Base-by-base conservation (phyloP, 2,329 filamentous ascomycete species). In the Lecanicillium sp. region DNA sequence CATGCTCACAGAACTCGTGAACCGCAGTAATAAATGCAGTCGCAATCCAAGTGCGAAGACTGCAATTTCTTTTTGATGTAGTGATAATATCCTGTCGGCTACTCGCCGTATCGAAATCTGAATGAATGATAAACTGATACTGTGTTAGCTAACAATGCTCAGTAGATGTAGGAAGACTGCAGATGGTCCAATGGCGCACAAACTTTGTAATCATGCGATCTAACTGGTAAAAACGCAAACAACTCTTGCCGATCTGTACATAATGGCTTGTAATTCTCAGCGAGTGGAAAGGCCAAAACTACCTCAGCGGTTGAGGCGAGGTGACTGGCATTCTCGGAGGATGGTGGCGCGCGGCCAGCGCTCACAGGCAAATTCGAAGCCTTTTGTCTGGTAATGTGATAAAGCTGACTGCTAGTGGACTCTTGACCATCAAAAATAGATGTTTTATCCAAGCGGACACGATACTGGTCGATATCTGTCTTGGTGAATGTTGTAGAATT, bases 51-150 rank as follows among this genome's bases (percentile, higher is more conserved):
- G 49, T 36, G 1, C 60, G 42, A 0, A 72, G 55, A 0, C 22
- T 43, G 3, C 36, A 14, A 39, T 74, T 74, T 13, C 68, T 46
- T 1, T 22, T 34, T 0, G 66, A 69, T 3, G 50, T 52, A 0
- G 44, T 43, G 1, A 61, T 49, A 4, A 72, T 55, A 33, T 66
- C 63, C 44, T 72, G 54, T 1, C 70, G 55, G 43, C 54, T 68
- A 4, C 65, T 68, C 13, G 61, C 48, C 0, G 64, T 71, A 29
- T 67, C 65, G 39, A 73, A 74, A 43, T 74, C 69, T 6, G 65
- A 57, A 8, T 74, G 69, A 10, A 74, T 66, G 2, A 72, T 47
- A 31, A 74, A 72, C 53, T 65, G 9, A n/a, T 9, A 15, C 14
- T 39, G n/a, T 33, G 37, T 33, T 17, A 31, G 9, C 22, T 17